Percentiles rank a stretch among this genome's conserved stretches.
Conservation (phyloP, 306 rosid species). For the Castanea crenata region DNA sequence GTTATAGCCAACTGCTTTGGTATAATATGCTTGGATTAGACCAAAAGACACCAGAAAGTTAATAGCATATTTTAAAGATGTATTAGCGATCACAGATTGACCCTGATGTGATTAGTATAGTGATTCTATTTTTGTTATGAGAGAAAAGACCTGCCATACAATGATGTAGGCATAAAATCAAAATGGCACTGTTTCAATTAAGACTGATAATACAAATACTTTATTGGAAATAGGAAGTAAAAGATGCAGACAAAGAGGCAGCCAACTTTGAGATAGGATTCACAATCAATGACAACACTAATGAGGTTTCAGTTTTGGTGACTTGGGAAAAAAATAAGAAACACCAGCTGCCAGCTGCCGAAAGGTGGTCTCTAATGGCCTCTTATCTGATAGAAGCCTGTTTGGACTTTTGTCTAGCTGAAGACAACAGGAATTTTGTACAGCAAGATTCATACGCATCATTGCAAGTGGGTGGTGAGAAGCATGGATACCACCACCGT, state of each 20-base stretch:
- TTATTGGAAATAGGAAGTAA: not conserved
- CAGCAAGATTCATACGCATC: conserved; percentile 52
- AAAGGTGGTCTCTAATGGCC: not conserved
- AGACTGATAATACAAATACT: conserved; percentile 6
- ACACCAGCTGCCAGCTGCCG: not conserved
- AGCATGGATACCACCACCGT: conserved; percentile 41
- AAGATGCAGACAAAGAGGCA: not conserved
- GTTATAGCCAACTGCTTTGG: not conserved
- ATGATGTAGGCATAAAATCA: not conserved
- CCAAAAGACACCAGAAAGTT: not conserved
- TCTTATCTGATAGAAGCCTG: conserved; percentile 34
- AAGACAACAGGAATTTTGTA: conserved; percentile 48
- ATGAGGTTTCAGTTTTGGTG: conserved; percentile 26
- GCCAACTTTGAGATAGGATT: conserved; percentile 8
- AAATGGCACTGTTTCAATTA: not conserved
- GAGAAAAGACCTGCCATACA: not conserved
- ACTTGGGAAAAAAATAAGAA: not conserved
- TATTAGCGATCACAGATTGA: not conserved
- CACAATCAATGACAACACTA: conserved; percentile 17
- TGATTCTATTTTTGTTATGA: not conserved
- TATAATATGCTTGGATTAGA: not conserved
- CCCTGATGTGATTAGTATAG: not conserved
- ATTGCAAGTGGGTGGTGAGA: conserved; percentile 48
- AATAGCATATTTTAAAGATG: not conserved
- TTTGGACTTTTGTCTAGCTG: conserved; percentile 50